Evolutionary conservation across 2,329 filamentous ascomycete species (phyloP).

Genomic region (Colletotrichum orchidophilum): DNA sequence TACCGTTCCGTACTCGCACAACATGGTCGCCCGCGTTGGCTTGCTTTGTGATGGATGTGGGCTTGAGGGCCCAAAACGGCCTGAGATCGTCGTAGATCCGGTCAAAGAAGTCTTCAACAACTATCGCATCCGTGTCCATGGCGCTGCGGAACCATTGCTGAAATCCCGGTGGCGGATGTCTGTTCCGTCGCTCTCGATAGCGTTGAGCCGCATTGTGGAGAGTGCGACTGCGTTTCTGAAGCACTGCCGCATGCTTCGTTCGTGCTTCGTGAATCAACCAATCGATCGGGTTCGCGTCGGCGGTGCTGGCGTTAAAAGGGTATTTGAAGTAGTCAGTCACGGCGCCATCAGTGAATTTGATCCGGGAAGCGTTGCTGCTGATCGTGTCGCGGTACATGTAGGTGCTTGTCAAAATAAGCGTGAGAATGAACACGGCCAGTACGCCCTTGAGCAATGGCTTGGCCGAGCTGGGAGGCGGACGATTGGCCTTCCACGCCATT

Average conservation of each 20-base stretch:
- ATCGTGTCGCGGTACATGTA: slow-evolving; percentile 35
- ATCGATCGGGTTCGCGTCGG: slow-evolving; percentile 58
- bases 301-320: slow-evolving; percentile 34
- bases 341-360: slow-evolving; percentile 30
- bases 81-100: slow-evolving; percentile 70
- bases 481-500: slow-evolving; percentile 30
- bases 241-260: slow-evolving; percentile 49
- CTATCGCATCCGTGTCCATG: slow-evolving; percentile 58
- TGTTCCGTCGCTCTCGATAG: slow-evolving; percentile 65
- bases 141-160: slow-evolving; percentile 68
- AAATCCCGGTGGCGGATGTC: slow-evolving; percentile 72
- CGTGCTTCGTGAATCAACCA: slow-evolving; percentile 58
- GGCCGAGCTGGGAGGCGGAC: slow-evolving; percentile 11
- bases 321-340: slow-evolving; percentile 34
- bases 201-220: slow-evolving; percentile 62
- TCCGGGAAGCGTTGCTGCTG: slow-evolving; percentile 14
- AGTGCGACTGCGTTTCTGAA: slow-evolving; percentile 56
- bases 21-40: slow-evolving; percentile 56
- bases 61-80: slow-evolving; percentile 67
- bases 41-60: slow-evolving; percentile 47
- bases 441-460: slow-evolving; percentile 25
- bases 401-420: slow-evolving; percentile 28
- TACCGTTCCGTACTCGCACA: slow-evolving; percentile 58
- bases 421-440: slow-evolving; percentile 18
- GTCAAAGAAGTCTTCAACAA: slow-evolving; percentile 72